Evolutionary conservation across 371 early-diverging fungal genomes (phyloP).

Genomic region (Globomyces sp.): DNA sequence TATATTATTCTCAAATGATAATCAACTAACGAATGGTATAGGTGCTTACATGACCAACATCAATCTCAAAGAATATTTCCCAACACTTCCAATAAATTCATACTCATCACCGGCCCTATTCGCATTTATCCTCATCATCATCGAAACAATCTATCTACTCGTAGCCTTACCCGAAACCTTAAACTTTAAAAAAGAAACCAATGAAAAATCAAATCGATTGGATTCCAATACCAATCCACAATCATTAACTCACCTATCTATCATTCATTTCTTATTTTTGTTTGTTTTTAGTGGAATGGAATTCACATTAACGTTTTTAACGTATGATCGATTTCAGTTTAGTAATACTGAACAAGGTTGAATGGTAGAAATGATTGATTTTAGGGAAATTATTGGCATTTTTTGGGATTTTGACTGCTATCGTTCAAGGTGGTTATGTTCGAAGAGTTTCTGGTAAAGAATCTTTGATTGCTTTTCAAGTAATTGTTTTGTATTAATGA

Average conservation of each 20-base stretch:
- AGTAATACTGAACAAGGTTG: conserved; percentile 85
- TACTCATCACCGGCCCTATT: conserved; percentile 85
- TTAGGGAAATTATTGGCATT: conserved; percentile 63
- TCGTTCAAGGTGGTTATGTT: conserved; percentile 92
- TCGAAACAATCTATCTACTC: conserved; percentile 79
- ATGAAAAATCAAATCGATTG: conserved; percentile 14
- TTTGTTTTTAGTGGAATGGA: conserved; percentile 97
- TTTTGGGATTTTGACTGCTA: conserved; percentile 83
- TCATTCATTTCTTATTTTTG: conserved; percentile 79
- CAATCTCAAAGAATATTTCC: conserved; percentile 59
- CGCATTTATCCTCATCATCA: conserved; percentile 70
- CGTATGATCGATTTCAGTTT: conserved; percentile 85
- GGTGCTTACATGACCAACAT: conserved; percentile 84
- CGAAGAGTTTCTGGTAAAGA: conserved; percentile 73
- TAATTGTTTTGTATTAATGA: no score
- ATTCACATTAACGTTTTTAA: conserved; percentile 94
- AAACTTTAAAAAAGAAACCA: conserved; percentile 34
- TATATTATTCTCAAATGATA: no score
- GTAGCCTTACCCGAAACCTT: conserved; percentile 78
- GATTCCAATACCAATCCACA: conserved; percentile 5
- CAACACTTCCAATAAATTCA: conserved; percentile 65
- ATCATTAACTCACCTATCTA: conserved; percentile 46
- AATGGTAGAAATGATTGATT: no score
- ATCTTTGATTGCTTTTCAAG: conserved; percentile 59
- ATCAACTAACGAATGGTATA: no score